Conservation (phyloP, 495 filamentous ascomycete species). For the Tuber melanosporum region DNA sequence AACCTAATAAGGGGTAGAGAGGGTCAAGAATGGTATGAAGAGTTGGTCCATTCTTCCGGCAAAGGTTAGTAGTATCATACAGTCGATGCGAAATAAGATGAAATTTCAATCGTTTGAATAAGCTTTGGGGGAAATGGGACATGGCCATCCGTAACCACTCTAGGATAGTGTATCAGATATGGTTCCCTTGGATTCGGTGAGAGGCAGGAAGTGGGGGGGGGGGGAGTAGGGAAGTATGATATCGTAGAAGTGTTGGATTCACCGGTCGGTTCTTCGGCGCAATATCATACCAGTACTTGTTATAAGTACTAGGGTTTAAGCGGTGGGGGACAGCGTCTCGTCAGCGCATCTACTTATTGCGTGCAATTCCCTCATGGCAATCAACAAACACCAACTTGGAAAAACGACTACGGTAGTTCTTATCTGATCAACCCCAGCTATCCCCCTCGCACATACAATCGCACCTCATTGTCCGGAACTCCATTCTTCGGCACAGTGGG, state of each 20-base stretch:
- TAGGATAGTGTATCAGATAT: neutral
- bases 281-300: neutral
- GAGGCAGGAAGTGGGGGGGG: neutral
- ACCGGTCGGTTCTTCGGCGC: neutral
- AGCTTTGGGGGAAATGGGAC: neutral
- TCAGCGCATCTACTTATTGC: neutral
- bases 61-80: too few species aligned
- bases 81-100: neutral
- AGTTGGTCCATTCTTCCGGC: neutral
- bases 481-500: neutral
- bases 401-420: neutral
- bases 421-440: neutral
- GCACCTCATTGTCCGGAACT: neutral
- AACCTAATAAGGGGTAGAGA: neutral
- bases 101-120: neutral
- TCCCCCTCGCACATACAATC: neutral
- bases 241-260: neutral
- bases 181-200: neutral
- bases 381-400: neutral
- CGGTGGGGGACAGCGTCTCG: neutral
- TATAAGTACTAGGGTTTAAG: neutral
- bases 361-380: slow-evolving; percentile 1
- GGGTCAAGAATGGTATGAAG: neutral
- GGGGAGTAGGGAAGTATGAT: neutral
- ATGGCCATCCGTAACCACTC: neutral